A percentile compares a stretch with the other conserved stretches of the same genome.
Evolutionary conservation across 305 asterid genomes (phyloP).

Genomic region (Petunia hybrid): DNA sequence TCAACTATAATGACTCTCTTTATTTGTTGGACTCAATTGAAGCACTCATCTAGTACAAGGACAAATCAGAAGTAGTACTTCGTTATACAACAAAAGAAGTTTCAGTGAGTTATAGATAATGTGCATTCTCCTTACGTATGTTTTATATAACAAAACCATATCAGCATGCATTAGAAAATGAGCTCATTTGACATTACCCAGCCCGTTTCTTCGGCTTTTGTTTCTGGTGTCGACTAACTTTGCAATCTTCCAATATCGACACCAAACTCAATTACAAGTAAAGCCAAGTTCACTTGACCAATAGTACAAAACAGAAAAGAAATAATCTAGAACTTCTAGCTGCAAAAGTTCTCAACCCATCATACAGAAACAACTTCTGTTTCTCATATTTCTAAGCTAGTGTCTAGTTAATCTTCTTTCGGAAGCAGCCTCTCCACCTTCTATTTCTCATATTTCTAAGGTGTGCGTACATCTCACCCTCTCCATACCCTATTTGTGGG

Average conservation of each 20-base stretch:
- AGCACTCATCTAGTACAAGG: background rate
- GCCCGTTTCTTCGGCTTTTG: conserved; percentile 87
- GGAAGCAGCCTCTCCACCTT: no score
- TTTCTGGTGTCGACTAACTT: conserved; percentile 70
- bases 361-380: conserved; percentile 78
- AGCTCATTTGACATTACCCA: conserved; percentile 56
- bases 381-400: conserved; percentile 91
- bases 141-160: background rate
- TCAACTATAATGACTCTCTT: background rate
- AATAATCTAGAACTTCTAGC: conserved; percentile 28
- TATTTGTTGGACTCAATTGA: background rate
- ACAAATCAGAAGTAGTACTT: conserved; percentile 14
- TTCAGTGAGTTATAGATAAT: background rate
- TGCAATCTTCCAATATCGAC: conserved; percentile 88
- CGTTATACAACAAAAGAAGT: background rate
- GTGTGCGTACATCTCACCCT: no score
- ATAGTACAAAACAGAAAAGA: background rate
- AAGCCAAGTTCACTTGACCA: conserved; percentile 21
- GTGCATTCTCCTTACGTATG: background rate
- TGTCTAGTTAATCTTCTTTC: conserved; percentile 47
- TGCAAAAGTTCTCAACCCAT: conserved; percentile 69
- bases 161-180: conserved; percentile 10
- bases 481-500: no score
- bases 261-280: conserved; percentile 76
- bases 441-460: no score